Percentiles rank a stretch among this genome's conserved stretches.
phyloP scores from a whole-genome alignment of 1,139 yeast genomes.

The Diutina scorzettiae region DNA sequence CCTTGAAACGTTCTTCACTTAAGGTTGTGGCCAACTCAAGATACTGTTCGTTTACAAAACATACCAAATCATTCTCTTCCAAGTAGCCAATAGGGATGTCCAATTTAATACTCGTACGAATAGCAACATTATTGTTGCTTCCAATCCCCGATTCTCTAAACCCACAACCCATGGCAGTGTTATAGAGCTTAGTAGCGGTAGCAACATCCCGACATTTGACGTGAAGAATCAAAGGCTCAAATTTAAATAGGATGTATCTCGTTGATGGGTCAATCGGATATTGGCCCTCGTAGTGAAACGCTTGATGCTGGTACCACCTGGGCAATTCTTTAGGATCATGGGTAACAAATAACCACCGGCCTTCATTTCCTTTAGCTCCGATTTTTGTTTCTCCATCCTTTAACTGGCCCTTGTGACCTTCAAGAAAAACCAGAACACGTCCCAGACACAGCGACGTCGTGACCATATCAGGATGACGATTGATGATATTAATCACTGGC shows the following conservation, averaged over 20 bases:
- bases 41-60: constrained; percentile 40
- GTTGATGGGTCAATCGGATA: constrained; percentile 13
- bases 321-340: constrained; percentile 44
- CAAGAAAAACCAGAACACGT: constrained; percentile 67
- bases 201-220: constrained; percentile 58
- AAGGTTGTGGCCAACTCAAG: constrained; percentile 35
- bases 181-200: constrained; percentile 50
- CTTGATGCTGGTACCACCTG: constrained; percentile 35
- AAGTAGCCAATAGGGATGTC: constrained; percentile 65
- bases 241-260: constrained; percentile 58
- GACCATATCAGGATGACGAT: constrained; percentile 53
- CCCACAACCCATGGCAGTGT: constrained; percentile 73
- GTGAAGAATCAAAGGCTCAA: constrained; percentile 76
- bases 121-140: constrained; percentile 64
- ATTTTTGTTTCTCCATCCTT: constrained; percentile 22
- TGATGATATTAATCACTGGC: constrained; percentile 61
- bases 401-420: constrained; percentile 34
- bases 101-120: constrained; percentile 56
- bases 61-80: constrained; percentile 19
- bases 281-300: constrained; percentile 13
- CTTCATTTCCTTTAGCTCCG: constrained; percentile 83
- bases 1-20: constrained; percentile 48
- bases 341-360: constrained; percentile 74
- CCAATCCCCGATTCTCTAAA: constrained; percentile 84
- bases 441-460: constrained; percentile 89